A percentile compares a stretch with the other conserved stretches of the same genome.
phyloP scores from a whole-genome alignment of 2,329 filamentous ascomycete genomes.

The Zymoseptoria tritici region DNA sequence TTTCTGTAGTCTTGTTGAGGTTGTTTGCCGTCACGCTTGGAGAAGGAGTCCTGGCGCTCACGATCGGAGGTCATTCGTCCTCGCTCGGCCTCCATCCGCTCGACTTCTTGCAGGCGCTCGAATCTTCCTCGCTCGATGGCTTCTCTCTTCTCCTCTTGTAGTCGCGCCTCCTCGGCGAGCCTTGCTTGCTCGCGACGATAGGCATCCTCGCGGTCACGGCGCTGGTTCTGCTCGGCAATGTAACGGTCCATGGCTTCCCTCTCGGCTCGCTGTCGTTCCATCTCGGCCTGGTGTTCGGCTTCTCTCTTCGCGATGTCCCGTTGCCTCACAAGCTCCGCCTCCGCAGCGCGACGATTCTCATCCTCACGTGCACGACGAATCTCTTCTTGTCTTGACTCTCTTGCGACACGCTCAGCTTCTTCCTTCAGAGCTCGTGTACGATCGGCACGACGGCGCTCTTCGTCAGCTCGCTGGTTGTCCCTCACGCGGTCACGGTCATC shows the following conservation, averaged over 20 bases:
- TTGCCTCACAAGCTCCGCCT: slow-evolving; percentile 9
- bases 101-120: slow-evolving; percentile 4
- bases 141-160: slow-evolving; percentile 13
- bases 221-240: slow-evolving; percentile 12
- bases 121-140: slow-evolving; percentile 2
- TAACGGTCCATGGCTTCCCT: not conserved
- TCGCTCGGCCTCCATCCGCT: slow-evolving; percentile 9
- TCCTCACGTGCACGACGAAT: slow-evolving; percentile 20
- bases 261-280: slow-evolving; percentile 6
- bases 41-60: not conserved
- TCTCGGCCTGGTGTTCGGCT: slow-evolving; percentile 14
- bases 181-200: slow-evolving; percentile 23
- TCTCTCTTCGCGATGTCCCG: slow-evolving; percentile 13
- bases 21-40: not conserved
- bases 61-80: not conserved
- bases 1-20: slow-evolving; percentile 7
- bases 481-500: slow-evolving; percentile 35
- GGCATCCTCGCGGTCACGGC: slow-evolving; percentile 22
- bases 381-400: slow-evolving; percentile 21
- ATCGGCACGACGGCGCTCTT: slow-evolving; percentile 26
- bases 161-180: slow-evolving; percentile 14
- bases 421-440: slow-evolving; percentile 29
- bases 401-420: slow-evolving; percentile 26
- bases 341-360: slow-evolving; percentile 20
- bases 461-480: slow-evolving; percentile 24